Base-by-base conservation (phyloP, 2,329 filamentous ascomycete species). In the Elsinoe fawcettii region DNA sequence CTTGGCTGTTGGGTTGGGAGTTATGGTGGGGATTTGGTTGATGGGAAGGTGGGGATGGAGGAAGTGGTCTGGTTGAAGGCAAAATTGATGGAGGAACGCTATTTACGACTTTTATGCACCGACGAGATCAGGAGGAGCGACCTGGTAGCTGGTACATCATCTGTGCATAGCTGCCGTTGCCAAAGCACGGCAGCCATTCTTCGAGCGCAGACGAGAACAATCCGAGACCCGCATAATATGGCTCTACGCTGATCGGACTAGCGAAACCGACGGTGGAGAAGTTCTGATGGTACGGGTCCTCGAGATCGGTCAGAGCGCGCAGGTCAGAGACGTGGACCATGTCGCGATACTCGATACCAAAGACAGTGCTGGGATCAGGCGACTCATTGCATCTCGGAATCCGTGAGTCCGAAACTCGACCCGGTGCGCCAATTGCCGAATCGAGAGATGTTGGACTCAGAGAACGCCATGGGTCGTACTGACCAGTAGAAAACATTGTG, bases 161-260 rank as follows among this genome's bases (percentile, higher is more conserved):
- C 12, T 44, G 53, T 32, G 20, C 56, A 32, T 54, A 43, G 27
- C 47, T 54, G 22, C 55, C 54, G 27, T 60, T 59, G 14, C 51
- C 27, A 43, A 63, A 64, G 57, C 62, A 64, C 25, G 63, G 63
- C 44, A 64, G 53, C 63, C 63, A 64, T 11, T 22, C 51, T 36
- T 63, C 60, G 32, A 63, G 57, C 18, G 63, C 63, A 11, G 49
- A 61, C 41, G 41, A 14, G 44, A 64, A 64, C 37, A 64, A 22
- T 3, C 51, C 58, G 0, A 63, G 55, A 8, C 58, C 60, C 18
- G 49, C 57, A 32, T 60, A 57, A 20, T 60, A 60, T 9, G 61
- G 58, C 47, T 59, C 61, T 3, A 53, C 53, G 18, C 55, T 55
- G 22, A 58, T 55, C 4, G 55, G 58, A 32, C 54, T 55, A 30